Conservation (phyloP, 768 basidiomycete species). For the Suillus subalutaceus region DNA sequence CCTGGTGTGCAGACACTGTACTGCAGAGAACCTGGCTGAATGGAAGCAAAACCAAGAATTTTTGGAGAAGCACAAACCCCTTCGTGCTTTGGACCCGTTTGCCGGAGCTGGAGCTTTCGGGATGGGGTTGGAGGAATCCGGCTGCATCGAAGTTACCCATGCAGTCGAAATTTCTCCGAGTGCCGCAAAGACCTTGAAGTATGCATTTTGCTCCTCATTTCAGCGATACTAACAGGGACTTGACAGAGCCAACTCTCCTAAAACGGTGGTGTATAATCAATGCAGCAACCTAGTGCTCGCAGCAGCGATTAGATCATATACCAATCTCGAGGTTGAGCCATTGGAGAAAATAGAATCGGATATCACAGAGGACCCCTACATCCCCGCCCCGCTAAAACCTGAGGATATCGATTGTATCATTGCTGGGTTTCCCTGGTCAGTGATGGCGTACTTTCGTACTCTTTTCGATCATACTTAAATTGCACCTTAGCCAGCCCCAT, state of each 20-base stretch:
- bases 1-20: conserved; percentile 50
- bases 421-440: conserved; percentile 78
- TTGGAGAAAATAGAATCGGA: conserved; percentile 39
- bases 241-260: conserved; percentile 45
- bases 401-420: conserved; percentile 63
- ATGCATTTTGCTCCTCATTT: conserved; percentile 20
- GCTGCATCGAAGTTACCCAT: conserved; percentile 61
- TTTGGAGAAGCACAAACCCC: conserved; percentile 23
- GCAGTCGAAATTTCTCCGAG: conserved; percentile 77
- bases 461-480: conserved; percentile 12
- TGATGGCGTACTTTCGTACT: not conserved
- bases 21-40: conserved; percentile 31
- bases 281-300: conserved; percentile 67
- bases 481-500: conserved; percentile 66
- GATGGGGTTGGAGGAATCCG: conserved; percentile 55
- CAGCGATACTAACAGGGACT: conserved; percentile 8
- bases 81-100: conserved; percentile 46
- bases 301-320: conserved; percentile 56
- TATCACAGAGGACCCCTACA: not conserved
- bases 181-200: conserved; percentile 70
- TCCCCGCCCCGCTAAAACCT: conserved; percentile 48
- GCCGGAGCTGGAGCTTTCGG: conserved; percentile 62
- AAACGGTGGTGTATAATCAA: conserved; percentile 64
- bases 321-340: conserved; percentile 37
- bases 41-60: conserved; percentile 38